These are phyloP conservation scores for Cenococcum geophilum DNA, from an alignment of 495 filamentous ascomycete genomes.

Conservation along the genomic window DNA sequence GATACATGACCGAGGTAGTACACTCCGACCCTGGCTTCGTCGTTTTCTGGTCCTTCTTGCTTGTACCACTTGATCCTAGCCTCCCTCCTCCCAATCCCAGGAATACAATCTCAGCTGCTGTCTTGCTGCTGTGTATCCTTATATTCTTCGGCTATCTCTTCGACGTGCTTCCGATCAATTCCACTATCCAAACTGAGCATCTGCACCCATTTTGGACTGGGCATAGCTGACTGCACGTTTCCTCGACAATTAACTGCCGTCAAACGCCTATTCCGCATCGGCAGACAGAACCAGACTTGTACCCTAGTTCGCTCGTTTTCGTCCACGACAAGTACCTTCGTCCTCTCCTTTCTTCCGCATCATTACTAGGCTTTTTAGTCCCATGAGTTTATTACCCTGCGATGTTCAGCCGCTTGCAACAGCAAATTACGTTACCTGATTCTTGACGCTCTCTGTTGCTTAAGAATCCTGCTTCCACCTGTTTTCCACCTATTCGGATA, in stretches of 20 bases:
- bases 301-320: background rate
- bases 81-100: no score
- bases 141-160: background rate
- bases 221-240: background rate
- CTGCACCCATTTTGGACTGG: background rate
- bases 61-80: no score
- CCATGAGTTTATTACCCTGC: conserved; percentile 1
- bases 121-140: background rate
- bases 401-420: background rate
- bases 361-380: background rate
- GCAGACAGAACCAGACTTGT: background rate
- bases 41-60: no score
- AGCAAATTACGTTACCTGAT: background rate
- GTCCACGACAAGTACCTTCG: background rate
- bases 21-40: no score
- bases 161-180: background rate
- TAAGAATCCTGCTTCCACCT: background rate
- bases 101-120: background rate
- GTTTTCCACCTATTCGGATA: background rate
- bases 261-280: background rate
- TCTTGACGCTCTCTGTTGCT: background rate
- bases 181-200: background rate
- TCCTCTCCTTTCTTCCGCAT: background rate
- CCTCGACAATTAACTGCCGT: background rate
- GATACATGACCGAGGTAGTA: no score